Evolutionary conservation across 305 asterid genomes (phyloP).

Genomic region (Andrographis paniculata): DNA sequence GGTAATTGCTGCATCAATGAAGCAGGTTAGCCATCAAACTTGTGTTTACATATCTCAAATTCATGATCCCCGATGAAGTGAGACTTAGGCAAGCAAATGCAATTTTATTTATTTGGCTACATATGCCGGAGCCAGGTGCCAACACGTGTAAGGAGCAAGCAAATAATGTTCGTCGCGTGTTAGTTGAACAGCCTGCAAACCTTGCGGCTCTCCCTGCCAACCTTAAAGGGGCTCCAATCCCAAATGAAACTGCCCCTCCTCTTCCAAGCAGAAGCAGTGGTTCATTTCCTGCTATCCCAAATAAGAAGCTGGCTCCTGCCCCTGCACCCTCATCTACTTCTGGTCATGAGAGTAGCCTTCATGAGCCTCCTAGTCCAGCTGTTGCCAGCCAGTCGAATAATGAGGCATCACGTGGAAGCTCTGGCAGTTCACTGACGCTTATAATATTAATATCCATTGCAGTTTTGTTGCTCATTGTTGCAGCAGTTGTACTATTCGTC

Average conservation of each 20-base stretch:
- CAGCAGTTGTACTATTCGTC: constrained; percentile 24
- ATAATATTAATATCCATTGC: constrained; percentile 32
- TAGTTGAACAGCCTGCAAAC: constrained; percentile 48
- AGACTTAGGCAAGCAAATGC: constrained; percentile 13
- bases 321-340: constrained; percentile 23
- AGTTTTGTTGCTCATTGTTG: constrained; percentile 31
- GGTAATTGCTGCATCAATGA: constrained; percentile 29
- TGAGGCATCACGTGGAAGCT: constrained; percentile 16
- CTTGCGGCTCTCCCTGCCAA: constrained; percentile 42
- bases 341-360: constrained; percentile 12
- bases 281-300: constrained; percentile 55
- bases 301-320: constrained; percentile 20
- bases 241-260: constrained; percentile 18
- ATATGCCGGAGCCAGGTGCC: constrained; percentile 27
- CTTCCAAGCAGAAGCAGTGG: constrained; percentile 77
- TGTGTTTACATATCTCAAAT: not conserved
- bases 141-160: constrained; percentile 18
- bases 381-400: constrained; percentile 23
- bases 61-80: not conserved
- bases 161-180: constrained; percentile 33
- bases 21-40: constrained; percentile 27
- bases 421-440: constrained; percentile 34
- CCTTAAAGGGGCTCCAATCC: constrained; percentile 18
- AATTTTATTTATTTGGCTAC: constrained; percentile 27
- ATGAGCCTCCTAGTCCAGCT: constrained; percentile 16